Base-by-base conservation (phyloP, 108 stramenopile genomes). In the Aurantiochytrium sp. region DNA sequence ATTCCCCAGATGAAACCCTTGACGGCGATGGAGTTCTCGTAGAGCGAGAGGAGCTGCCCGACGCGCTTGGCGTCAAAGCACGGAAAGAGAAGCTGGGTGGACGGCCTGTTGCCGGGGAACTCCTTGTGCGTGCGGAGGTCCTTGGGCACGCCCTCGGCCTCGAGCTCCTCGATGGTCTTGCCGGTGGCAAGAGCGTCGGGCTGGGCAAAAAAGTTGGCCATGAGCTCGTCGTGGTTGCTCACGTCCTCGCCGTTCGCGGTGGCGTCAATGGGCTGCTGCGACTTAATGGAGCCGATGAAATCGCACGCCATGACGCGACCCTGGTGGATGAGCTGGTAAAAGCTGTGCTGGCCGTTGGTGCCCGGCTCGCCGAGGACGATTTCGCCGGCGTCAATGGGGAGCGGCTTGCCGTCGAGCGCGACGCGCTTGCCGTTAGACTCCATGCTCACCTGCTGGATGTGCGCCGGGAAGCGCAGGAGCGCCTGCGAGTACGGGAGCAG, bases 371-470 rank as follows among this genome's bases (percentile, higher is more conserved):
- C 99, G 89, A 98, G 98, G 90, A 97, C 95, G 45, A 98, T 96
- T 89, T 98, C 99, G 27, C 99, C 99, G 8, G 97, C 96, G 48
- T 73, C 54, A 87, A 90, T 93, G n/a, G 92, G 91, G 54, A 94
- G 91, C 31, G 27, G 34, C 34, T n/a, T 54, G 17, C 93, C 97
- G 86, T 96, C 96, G 52, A 95, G 68, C 5, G 96, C 94, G 0
- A 96, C 97, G 8, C 96, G 91, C 95, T 99, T 99, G 24, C 99
- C 99, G 91, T 99, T 99, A 88, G 94, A 94, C 90, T 99, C 99
- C 99, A 99, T 99, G 89, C 98, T 97, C 86, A 99, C 92, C 91
- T 99, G 99, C 92, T 99, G 99, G 87, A 99, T 98, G 91, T 99
- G 98, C 37, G 98, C 97, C n/a, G 99, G 97, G 81, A 99, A 92